These are phyloP conservation scores for Obelidium mucronatum DNA, from an alignment of 192 early-diverging fungal species.

Conservation along the genomic window DNA sequence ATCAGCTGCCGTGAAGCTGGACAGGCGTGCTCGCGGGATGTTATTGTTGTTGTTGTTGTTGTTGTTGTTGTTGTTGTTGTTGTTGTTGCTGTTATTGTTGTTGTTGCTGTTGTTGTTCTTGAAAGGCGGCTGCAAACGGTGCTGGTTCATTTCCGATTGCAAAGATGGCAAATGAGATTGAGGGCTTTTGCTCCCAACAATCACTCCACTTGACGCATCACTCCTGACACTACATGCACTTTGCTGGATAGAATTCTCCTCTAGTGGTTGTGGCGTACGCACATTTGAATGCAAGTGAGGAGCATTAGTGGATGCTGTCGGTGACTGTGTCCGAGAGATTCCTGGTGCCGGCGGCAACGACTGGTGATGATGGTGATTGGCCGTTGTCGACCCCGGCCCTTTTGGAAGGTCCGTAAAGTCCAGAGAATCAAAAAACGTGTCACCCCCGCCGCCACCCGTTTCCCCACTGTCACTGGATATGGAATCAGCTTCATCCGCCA, in stretches of 20 bases:
- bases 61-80: too few species aligned
- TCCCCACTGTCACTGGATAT: slow-evolving; percentile 14
- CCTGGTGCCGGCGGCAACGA: too few species aligned
- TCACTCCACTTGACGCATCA: neutral
- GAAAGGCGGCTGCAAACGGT: too few species aligned
- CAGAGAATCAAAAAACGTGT: slow-evolving; percentile 29
- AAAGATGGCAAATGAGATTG: neutral
- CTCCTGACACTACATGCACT: neutral
- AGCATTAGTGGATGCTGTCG: neutral
- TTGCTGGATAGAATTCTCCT: neutral
- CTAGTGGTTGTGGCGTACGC: neutral
- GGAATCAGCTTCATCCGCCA: slow-evolving; percentile 1
- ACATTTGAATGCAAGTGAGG: too few species aligned
- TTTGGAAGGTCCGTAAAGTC: slow-evolving; percentile 24
- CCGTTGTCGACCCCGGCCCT: neutral
- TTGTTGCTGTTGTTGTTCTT: too few species aligned
- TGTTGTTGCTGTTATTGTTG: too few species aligned
- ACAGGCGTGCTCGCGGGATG: neutral
- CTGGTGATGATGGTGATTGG: too few species aligned
- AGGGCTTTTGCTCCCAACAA: neutral
- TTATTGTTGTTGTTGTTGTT: neutral
- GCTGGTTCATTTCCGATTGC: too few species aligned
- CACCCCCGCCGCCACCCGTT: neutral
- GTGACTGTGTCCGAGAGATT: neutral
- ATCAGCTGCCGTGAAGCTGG: neutral